Evolutionary conservation across 805 yeast species (phyloP).

Genomic region (Schizosaccharomyces osmophilus): DNA sequence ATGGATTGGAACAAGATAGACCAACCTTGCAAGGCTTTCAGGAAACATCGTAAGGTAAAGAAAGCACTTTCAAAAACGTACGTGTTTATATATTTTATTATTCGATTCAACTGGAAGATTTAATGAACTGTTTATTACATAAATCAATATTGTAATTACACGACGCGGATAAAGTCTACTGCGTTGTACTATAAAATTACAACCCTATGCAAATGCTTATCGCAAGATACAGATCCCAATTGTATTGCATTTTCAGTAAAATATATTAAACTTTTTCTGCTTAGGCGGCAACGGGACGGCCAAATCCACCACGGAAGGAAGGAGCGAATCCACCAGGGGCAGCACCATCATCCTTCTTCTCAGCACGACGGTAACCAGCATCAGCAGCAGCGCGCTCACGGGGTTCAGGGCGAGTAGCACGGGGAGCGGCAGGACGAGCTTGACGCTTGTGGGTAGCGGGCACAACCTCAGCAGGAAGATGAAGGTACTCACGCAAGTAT

Average conservation of each 20-base stretch:
- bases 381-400: constrained; percentile 27
- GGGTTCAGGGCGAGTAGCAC: constrained; percentile 15
- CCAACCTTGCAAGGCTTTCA: too few species aligned
- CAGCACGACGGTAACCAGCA: constrained; percentile 28
- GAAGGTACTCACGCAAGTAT: constrained; percentile 91
- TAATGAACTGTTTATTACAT: too few species aligned
- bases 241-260: not conserved
- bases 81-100: too few species aligned
- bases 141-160: too few species aligned
- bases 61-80: not conserved
- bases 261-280: not conserved
- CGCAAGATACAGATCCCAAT: too few species aligned
- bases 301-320: constrained; percentile 3
- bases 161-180: too few species aligned
- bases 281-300: constrained; percentile 2
- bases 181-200: too few species aligned
- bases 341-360: constrained; percentile 14
- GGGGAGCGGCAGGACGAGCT: constrained; percentile 29
- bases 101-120: too few species aligned
- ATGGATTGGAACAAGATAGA: not conserved
- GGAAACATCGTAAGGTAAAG: not conserved
- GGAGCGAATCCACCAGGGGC: constrained; percentile 3
- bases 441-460: constrained; percentile 95
- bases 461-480: constrained; percentile 94
- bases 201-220: too few species aligned